These are phyloP conservation scores for Liriodendron chinense DNA, from an alignment of 164 flowering plant genomes.

Conservation along the genomic window DNA sequence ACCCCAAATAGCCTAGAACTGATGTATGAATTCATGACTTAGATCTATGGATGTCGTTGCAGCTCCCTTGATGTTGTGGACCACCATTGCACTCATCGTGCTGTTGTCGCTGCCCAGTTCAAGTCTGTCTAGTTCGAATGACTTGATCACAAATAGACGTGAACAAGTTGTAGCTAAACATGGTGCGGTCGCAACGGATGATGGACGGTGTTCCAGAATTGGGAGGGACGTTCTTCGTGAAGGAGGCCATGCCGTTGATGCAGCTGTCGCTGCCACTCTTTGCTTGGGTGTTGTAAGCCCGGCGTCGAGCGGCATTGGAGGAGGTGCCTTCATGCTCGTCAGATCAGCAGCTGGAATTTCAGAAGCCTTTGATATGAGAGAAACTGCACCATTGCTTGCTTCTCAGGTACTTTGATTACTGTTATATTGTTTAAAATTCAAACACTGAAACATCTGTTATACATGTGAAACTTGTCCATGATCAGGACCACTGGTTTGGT, in stretches of 20 bases:
- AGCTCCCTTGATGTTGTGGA: constrained; percentile 12
- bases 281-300: constrained; percentile 72
- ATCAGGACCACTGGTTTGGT: too few species aligned
- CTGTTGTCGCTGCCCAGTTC: constrained; percentile 12
- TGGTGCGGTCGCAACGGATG: constrained; percentile 63
- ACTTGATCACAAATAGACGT: constrained; percentile 2
- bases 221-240: constrained; percentile 44
- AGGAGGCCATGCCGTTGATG: constrained; percentile 73
- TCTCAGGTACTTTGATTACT: constrained; percentile 39
- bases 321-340: constrained; percentile 60
- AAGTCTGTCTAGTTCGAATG: background rate
- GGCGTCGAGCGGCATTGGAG: constrained; percentile 73
- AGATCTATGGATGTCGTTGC: background rate
- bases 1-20: too few species aligned
- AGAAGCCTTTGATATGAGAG: constrained; percentile 61
- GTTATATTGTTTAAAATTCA: background rate
- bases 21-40: too few species aligned
- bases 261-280: constrained; percentile 56
- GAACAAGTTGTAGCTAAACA: constrained; percentile 27
- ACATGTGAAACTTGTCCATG: too few species aligned
- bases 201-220: constrained; percentile 53
- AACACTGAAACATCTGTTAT: background rate
- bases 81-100: constrained; percentile 10
- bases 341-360: constrained; percentile 35
- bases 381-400: constrained; percentile 57